Percentiles rank a stretch among this genome's conserved stretches.
phyloP scores from a whole-genome alignment of 805 yeast genomes.

The Candida sanyiensis region DNA sequence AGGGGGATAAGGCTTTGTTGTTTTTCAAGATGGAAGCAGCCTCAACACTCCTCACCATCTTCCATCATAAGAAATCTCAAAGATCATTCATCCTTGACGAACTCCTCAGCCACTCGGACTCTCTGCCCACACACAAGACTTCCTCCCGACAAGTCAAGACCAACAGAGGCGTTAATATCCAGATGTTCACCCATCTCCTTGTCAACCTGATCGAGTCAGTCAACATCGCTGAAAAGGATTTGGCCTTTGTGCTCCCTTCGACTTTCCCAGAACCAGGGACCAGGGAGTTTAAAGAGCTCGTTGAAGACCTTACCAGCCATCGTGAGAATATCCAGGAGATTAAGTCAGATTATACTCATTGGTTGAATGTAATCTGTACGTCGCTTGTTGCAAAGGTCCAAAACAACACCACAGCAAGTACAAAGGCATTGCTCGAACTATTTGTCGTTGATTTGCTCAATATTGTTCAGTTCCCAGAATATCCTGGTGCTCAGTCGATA shows the following conservation, averaged over 20 bases:
- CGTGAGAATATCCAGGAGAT: constrained; percentile 1
- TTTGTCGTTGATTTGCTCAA: constrained; percentile 51
- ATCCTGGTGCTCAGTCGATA: constrained; percentile 53
- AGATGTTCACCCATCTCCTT: constrained; percentile 41
- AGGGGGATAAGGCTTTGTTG: constrained; percentile 16
- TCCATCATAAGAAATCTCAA: constrained; percentile 38
- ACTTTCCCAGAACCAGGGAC: constrained; percentile 6
- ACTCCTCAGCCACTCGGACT: constrained; percentile 44
- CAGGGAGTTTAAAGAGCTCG: constrained; percentile 13
- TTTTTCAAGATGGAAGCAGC: constrained; percentile 18
- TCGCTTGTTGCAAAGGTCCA: constrained; percentile 21
- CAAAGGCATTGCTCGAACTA: constrained; percentile 41
- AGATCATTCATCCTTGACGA: constrained; percentile 58
- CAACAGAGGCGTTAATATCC: constrained; percentile 42
- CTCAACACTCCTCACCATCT: constrained; percentile 22
- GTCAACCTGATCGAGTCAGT: constrained; percentile 39
- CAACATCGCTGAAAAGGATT: constrained; percentile 20
- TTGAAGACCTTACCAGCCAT: constrained; percentile 14
- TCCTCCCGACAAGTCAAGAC: constrained; percentile 39
- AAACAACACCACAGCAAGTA: constrained; percentile 28
- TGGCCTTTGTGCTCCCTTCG: constrained; percentile 15
- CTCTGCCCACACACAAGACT: constrained; percentile 40
- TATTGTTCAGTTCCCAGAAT: constrained; percentile 50
- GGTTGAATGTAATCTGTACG: constrained; percentile 15
- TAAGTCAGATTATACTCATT: constrained; percentile 7